phyloP scores from a whole-genome alignment of 2,329 filamentous ascomycete genomes.

The Fusarium chaquense region DNA sequence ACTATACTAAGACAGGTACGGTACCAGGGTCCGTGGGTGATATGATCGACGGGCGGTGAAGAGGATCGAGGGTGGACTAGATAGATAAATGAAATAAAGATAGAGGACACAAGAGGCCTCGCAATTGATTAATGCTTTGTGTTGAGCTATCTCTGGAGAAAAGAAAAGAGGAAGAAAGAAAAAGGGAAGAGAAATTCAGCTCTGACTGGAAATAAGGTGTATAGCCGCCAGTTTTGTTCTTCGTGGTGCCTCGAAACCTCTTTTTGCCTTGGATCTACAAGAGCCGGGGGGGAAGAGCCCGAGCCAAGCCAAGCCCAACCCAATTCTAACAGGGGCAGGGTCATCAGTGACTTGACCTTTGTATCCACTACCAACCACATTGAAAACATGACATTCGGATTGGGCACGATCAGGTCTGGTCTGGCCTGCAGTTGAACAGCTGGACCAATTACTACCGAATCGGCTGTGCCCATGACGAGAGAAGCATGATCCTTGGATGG shows the following conservation, averaged over 20 bases:
- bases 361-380: constrained; percentile 43
- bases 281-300: constrained; percentile 32
- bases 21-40: constrained; percentile 16
- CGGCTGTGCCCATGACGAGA: constrained; percentile 32
- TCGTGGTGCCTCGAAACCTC: constrained; percentile 7
- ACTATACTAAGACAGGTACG: neutral
- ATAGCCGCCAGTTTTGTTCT: constrained; percentile 27
- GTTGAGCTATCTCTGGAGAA: constrained; percentile 19
- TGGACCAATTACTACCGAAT: constrained; percentile 31
- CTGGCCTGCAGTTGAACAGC: constrained; percentile 15
- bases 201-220: constrained; percentile 12
- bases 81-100: constrained; percentile 32
- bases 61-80: constrained; percentile 31
- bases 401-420: constrained; percentile 34
- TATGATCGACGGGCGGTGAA: constrained; percentile 35
- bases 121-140: constrained; percentile 10
- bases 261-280: constrained; percentile 17
- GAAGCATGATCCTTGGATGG: constrained; percentile 26
- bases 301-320: constrained; percentile 47
- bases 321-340: constrained; percentile 27
- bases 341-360: constrained; percentile 33
- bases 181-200: constrained; percentile 19
- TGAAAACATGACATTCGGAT: constrained; percentile 31
- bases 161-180: constrained; percentile 15
- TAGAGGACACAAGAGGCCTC: constrained; percentile 10